Percentiles rank a stretch among this genome's conserved stretches.
Evolutionary conservation across 768 basidiomycete species (phyloP).

Genomic region (Agaricus bisporus): DNA sequence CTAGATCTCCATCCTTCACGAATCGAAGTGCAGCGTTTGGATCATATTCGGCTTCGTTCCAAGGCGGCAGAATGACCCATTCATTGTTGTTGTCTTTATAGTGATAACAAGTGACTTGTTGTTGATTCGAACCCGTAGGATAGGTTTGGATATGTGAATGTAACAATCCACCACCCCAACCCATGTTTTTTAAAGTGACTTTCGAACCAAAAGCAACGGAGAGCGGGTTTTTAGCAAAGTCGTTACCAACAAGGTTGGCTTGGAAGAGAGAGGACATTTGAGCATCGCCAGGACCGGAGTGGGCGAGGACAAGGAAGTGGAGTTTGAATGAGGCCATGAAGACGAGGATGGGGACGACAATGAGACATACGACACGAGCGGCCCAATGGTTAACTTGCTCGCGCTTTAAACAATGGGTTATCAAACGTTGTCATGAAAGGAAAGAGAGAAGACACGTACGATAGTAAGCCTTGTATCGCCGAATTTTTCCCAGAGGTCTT

Average conservation of each 20-base stretch:
- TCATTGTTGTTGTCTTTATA: slow-evolving; percentile 99
- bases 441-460: slow-evolving; percentile 40
- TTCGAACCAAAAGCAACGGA: slow-evolving; percentile 90
- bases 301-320: slow-evolving; percentile 91
- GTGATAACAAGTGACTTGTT: slow-evolving; percentile 98
- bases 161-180: slow-evolving; percentile 93
- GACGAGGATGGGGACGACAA: slow-evolving; percentile 84
- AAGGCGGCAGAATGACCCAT: slow-evolving; percentile 74
- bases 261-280: slow-evolving; percentile 99
- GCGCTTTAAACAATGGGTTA: slow-evolving; percentile 38
- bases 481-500: slow-evolving; percentile 98
- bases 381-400: slow-evolving; percentile 90
- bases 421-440: not conserved
- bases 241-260: slow-evolving; percentile 90
- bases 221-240: slow-evolving; percentile 86
- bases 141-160: slow-evolving; percentile 97
- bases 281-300: slow-evolving; percentile 93
- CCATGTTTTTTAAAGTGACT: slow-evolving; percentile 93
- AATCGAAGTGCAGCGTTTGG: slow-evolving; percentile 63
- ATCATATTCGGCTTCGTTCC: slow-evolving; percentile 69
- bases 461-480: slow-evolving; percentile 89
- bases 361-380: slow-evolving; percentile 80
- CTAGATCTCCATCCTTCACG: slow-evolving; percentile 67
- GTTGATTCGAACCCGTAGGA: slow-evolving; percentile 87
- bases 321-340: slow-evolving; percentile 95